A percentile compares a stretch with the other conserved stretches of the same genome.
These are phyloP conservation scores for Sclerotinia subarctica DNA, from an alignment of 2,329 filamentous ascomycete species.

Conservation along the genomic window DNA sequence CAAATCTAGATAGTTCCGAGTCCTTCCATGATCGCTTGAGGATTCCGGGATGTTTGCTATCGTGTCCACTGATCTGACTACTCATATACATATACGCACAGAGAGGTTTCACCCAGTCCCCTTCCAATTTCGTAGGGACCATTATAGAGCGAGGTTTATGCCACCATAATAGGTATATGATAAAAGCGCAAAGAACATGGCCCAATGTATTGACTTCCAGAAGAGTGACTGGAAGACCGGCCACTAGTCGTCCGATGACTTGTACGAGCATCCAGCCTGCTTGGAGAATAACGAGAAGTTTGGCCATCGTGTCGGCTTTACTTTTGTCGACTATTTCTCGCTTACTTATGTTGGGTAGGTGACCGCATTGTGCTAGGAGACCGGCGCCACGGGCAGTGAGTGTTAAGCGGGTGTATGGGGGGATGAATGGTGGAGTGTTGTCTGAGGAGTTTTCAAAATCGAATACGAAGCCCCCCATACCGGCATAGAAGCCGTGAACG, in stretches of 20 bases:
- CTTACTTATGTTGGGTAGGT: conserved; percentile 4
- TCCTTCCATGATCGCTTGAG: conserved; percentile 4
- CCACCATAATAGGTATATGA: conserved; percentile 25
- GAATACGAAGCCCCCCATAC: conserved; percentile 24
- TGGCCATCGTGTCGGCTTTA: conserved; percentile 33
- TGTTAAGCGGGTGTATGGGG: not conserved
- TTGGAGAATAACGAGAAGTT: conserved; percentile 33
- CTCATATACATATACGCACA: conserved; percentile 25
- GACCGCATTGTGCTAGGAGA: conserved; percentile 4
- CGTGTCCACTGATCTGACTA: conserved; percentile 25
- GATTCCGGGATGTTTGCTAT: conserved; percentile 29
- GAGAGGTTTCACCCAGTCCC: conserved; percentile 20
- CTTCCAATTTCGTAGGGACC: conserved; percentile 18
- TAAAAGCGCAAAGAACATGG: conserved; percentile 27
- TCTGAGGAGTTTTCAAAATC: not conserved
- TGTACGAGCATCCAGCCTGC: conserved; percentile 32
- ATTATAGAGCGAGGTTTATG: conserved; percentile 23
- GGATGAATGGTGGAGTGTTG: not conserved
- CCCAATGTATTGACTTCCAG: conserved; percentile 35
- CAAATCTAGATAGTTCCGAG: not conserved
- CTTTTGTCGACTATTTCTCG: conserved; percentile 33
- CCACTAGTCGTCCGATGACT: conserved; percentile 26
- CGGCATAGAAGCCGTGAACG: conserved; percentile 25
- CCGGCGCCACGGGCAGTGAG: not conserved
- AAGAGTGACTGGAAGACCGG: conserved; percentile 29